A percentile compares a stretch with the other conserved stretches of the same genome.
Conservation (phyloP, 2,329 filamentous ascomycete genomes). For the Lachnellula arida region DNA sequence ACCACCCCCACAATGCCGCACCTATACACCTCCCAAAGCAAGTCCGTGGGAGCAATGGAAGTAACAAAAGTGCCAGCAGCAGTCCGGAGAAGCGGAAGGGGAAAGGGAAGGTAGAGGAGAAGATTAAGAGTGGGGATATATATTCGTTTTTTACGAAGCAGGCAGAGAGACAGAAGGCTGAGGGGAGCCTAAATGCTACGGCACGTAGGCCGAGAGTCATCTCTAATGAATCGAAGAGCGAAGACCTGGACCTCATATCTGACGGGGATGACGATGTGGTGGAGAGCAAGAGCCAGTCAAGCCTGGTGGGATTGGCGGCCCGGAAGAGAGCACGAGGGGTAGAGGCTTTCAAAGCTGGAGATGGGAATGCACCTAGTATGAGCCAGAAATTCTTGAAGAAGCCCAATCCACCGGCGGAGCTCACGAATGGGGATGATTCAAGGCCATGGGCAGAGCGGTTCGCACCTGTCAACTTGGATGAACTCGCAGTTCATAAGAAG, state of each 20-base stretch:
- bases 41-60: slow-evolving; percentile 22
- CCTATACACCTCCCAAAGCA: slow-evolving; percentile 28
- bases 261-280: slow-evolving; percentile 49
- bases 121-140: slow-evolving; percentile 52
- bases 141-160: slow-evolving; percentile 59
- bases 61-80: slow-evolving; percentile 33
- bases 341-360: slow-evolving; percentile 25
- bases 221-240: slow-evolving; percentile 9
- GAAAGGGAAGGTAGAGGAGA: slow-evolving; percentile 43
- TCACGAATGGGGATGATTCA: slow-evolving; percentile 46
- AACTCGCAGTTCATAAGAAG: slow-evolving; percentile 90
- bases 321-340: slow-evolving; percentile 46
- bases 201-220: neutral
- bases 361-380: slow-evolving; percentile 27
- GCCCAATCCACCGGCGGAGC: slow-evolving; percentile 23
- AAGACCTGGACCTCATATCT: slow-evolving; percentile 45
- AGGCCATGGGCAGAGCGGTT: slow-evolving; percentile 88
- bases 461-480: slow-evolving; percentile 67
- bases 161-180: slow-evolving; percentile 41
- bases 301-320: slow-evolving; percentile 52
- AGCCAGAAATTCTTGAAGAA: slow-evolving; percentile 49
- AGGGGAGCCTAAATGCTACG: slow-evolving; percentile 7
- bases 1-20: slow-evolving; percentile 26
- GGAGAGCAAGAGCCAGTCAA: slow-evolving; percentile 47
- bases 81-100: slow-evolving; percentile 42